A percentile compares a stretch with the other conserved stretches of the same genome.
Evolutionary conservation across 75 land plant species (phyloP).

Genomic region (Chamaecyparis obtusa): DNA sequence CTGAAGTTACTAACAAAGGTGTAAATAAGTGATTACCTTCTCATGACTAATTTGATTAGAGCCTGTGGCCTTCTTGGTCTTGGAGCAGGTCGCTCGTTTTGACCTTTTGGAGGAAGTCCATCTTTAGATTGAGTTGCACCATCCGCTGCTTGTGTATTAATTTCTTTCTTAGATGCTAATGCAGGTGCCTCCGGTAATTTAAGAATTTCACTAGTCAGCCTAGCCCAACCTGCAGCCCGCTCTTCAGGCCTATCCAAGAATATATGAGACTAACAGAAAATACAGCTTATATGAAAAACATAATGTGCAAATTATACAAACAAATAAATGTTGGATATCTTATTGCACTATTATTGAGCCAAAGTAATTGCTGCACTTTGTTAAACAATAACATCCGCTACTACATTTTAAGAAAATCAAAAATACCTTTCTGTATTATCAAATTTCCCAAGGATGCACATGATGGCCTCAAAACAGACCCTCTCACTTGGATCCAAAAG

Average conservation of each 20-base stretch:
- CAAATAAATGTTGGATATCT: background rate
- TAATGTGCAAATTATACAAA: background rate
- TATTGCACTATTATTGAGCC: background rate
- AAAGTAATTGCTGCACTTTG: background rate
- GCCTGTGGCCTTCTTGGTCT: slow-evolving; percentile 90
- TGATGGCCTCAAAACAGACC: slow-evolving; percentile 98
- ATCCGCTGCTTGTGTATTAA: slow-evolving; percentile 33
- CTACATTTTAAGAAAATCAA: background rate
- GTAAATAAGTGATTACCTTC: slow-evolving; percentile 55
- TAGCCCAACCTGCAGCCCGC: slow-evolving; percentile 88
- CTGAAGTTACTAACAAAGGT: background rate
- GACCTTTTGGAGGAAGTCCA: slow-evolving; percentile 50
- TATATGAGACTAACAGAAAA: background rate
- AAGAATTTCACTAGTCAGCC: slow-evolving; percentile 82
- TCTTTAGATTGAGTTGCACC: slow-evolving; percentile 43
- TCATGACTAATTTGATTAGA: slow-evolving; percentile 90
- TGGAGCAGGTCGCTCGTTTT: slow-evolving; percentile 62
- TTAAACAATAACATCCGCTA: background rate
- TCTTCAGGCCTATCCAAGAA: slow-evolving; percentile 73
- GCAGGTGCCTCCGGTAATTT: slow-evolving; percentile 93
- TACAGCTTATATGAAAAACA: background rate
- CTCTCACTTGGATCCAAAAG: slow-evolving; percentile 99
- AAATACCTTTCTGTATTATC: slow-evolving; percentile 78
- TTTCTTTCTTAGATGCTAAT: slow-evolving; percentile 33
- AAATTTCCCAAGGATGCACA: slow-evolving; percentile 84